Evolutionary conservation across 2,329 filamentous ascomycete genomes (phyloP), one percentile per base, ranked within the genome.

Genomic region (Alternaria ethzedia): DNA sequence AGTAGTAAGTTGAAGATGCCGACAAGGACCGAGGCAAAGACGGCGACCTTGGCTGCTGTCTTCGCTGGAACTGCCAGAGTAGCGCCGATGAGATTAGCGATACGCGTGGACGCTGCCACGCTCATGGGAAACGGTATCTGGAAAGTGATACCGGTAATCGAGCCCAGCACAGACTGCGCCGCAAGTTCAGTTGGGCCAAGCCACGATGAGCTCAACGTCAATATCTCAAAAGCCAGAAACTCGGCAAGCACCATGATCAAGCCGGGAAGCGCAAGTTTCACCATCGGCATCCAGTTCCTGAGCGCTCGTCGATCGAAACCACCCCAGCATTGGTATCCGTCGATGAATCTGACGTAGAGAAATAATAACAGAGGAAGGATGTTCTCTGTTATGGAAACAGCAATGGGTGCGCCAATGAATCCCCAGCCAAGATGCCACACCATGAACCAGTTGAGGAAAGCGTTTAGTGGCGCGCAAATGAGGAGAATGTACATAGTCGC

Each of bases 211-310:
- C 90, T 89, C n/a, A 97, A 85, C 0, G 94, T 97, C 66, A 97
- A 84, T 52, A 97, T 89, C 79, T 98, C 95, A 78, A 98, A 98
- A 7, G 94, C 94, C 11, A 97, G 86, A 82, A 92, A 97, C 78
- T 98, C 95, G 6, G 95, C 94, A 78, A 96, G 90, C 2, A 98
- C 91, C 94, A 97, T 97, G 68, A 97, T 83, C 78, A 98, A 89
- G 2, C 95, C 95, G 0, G 95, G 94, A 12, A 97, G 83, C 0
- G 95, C 93, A 41, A 98, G 89, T 51, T 89, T 88, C 72, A 98
- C 88, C 95, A 97, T 96, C 9, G 90, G 90, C 2, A 85, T 84
- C 92, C 92, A 96, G 75, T 95, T 95, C 32, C 83, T 82, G 56
- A 94, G 84, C 1, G 91, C 90, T 43, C 87, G 87, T 62, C 80